Conservation (phyloP, 176 grass and related monocot species). For the Pontederia paniculata region DNA sequence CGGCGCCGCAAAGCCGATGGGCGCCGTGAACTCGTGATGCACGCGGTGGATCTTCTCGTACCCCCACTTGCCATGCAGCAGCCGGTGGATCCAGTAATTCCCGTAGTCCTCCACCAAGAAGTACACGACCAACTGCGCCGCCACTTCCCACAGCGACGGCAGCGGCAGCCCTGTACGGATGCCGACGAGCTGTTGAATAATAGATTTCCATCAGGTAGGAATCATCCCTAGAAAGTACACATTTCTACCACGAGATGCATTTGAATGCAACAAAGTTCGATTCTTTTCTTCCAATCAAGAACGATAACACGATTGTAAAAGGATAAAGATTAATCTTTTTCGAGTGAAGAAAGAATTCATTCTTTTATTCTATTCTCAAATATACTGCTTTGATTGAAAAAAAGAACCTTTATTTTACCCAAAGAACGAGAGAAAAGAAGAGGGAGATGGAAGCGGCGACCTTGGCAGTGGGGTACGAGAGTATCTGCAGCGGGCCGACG, state of each 20-base stretch:
- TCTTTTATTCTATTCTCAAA: not conserved
- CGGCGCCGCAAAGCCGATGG: slow-evolving; percentile 76
- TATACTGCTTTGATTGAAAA: not conserved
- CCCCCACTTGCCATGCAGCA: slow-evolving; percentile 76
- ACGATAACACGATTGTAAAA: not conserved
- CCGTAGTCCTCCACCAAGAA: slow-evolving; percentile 87
- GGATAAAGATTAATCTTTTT: not conserved
- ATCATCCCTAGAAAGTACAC: not conserved
- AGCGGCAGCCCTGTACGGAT: slow-evolving; percentile 57
- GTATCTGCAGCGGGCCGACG: slow-evolving; percentile 58
- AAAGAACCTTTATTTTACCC: not conserved
- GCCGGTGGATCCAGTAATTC: slow-evolving; percentile 89
- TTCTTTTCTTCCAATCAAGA: not conserved
- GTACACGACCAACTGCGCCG: slow-evolving; percentile 55
- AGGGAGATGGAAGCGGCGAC: slow-evolving; percentile 15
- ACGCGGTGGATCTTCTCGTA: slow-evolving; percentile 85
- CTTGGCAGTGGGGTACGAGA: slow-evolving; percentile 77
- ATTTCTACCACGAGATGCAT: not conserved
- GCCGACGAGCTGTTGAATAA: slow-evolving; percentile 43
- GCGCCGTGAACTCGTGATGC: slow-evolving; percentile 84
- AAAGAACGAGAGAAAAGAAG: not conserved
- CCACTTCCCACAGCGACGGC: slow-evolving; percentile 66
- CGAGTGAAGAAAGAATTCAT: not conserved
- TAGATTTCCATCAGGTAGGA: not conserved
- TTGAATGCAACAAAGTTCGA: not conserved